A percentile compares a stretch with the other conserved stretches of the same genome.
phyloP scores from a whole-genome alignment of 441 rosid species.

The Populus trichocarpa region DNA sequence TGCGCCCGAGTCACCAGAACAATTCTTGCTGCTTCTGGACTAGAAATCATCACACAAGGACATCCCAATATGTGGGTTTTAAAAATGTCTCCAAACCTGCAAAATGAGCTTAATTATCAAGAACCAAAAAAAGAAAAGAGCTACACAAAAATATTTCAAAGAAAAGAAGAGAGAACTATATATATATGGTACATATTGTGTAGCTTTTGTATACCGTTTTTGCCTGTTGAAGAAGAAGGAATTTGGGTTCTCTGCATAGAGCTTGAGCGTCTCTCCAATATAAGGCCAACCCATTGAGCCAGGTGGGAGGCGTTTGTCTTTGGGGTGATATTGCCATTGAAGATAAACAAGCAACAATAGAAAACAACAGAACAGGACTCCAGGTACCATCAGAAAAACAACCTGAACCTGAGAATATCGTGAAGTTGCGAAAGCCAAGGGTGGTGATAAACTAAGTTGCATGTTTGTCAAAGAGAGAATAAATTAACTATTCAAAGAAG shows the following conservation, averaged over 20 bases:
- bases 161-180: neutral
- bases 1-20: slow-evolving; percentile 51
- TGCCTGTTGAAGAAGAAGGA: slow-evolving; percentile 68
- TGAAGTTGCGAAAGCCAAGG: slow-evolving; percentile 10
- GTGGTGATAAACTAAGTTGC: neutral
- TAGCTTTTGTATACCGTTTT: slow-evolving; percentile 45
- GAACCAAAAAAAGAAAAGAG: neutral
- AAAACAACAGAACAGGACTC: slow-evolving; percentile 8
- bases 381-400: slow-evolving; percentile 2
- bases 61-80: slow-evolving; percentile 91
- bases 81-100: slow-evolving; percentile 83
- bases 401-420: neutral
- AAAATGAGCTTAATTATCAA: neutral
- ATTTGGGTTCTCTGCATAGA: slow-evolving; percentile 78
- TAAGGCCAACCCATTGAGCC: slow-evolving; percentile 98
- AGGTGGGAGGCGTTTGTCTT: slow-evolving; percentile 54
- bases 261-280: slow-evolving; percentile 82
- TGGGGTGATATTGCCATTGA: slow-evolving; percentile 35
- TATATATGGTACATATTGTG: neutral
- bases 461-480: neutral
- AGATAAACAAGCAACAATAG: slow-evolving; percentile 21
- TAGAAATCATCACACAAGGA: slow-evolving; percentile 90
- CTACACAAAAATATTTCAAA: neutral
- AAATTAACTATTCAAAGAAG: neutral
- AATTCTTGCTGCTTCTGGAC: slow-evolving; percentile 72